Evolutionary conservation across 2,329 filamentous ascomycete species (phyloP).

Genomic region (Neurospora crassa): DNA sequence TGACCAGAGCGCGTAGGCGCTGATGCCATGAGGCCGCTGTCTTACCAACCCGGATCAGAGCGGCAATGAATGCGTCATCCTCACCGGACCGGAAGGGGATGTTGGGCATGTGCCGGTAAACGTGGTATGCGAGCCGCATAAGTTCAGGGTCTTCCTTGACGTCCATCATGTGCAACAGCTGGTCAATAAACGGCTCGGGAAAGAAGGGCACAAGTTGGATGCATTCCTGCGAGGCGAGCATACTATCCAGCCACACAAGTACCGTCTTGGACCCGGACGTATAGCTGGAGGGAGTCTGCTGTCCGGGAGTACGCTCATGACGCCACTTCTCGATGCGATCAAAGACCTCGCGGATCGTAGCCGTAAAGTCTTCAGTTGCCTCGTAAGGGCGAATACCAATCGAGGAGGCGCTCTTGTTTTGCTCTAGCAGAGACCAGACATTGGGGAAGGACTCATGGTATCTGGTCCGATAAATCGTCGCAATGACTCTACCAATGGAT

Average conservation of each 20-base stretch:
- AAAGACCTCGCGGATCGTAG: constrained; percentile 68
- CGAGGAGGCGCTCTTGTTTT: constrained; percentile 70
- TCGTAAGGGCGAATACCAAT: constrained; percentile 79
- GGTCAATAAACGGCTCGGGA: constrained; percentile 77
- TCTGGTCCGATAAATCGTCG: constrained; percentile 78
- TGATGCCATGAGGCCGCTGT: constrained; percentile 89
- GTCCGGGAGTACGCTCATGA: constrained; percentile 70
- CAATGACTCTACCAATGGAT: constrained; percentile 82
- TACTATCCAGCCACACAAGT: constrained; percentile 86
- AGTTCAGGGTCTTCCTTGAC: constrained; percentile 97
- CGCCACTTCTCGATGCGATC: constrained; percentile 78
- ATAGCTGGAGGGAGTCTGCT: constrained; percentile 89
- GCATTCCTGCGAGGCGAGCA: constrained; percentile 85
- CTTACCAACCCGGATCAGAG: constrained; percentile 79
- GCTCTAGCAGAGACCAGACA: constrained; percentile 63
- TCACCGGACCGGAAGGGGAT: constrained; percentile 85
- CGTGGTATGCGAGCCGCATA: constrained; percentile 88
- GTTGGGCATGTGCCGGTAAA: constrained; percentile 93
- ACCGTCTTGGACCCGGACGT: constrained; percentile 96
- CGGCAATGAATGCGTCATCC: constrained; percentile 73
- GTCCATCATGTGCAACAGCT: constrained; percentile 99
- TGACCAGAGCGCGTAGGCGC: constrained; percentile 85
- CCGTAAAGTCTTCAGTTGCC: constrained; percentile 63
- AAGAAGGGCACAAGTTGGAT: constrained; percentile 88
- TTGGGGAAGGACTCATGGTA: constrained; percentile 91